These are phyloP conservation scores for Ganoderma lingzhi DNA, from an alignment of 1,284 basidiomycete species.

Conservation along the genomic window DNA sequence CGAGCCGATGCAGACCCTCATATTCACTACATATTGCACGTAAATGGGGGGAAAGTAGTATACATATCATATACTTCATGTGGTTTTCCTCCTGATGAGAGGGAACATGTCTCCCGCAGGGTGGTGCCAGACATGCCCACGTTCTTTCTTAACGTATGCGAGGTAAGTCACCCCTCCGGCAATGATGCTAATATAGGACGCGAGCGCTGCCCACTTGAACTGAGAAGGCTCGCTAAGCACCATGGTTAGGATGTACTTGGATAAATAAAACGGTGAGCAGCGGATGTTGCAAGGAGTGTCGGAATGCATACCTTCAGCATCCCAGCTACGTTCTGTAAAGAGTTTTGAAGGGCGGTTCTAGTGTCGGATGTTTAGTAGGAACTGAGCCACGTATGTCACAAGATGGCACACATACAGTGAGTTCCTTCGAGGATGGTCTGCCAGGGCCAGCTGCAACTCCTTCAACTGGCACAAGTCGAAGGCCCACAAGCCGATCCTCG, in stretches of 20 bases:
- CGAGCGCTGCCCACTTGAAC: constrained; percentile 41
- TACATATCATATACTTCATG: not conserved
- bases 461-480: constrained; percentile 61
- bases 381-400: not conserved
- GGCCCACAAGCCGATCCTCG: constrained; percentile 58
- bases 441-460: constrained; percentile 53
- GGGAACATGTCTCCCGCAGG: constrained; percentile 31
- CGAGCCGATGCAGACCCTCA: too few species aligned
- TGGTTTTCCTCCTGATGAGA: constrained; percentile 24
- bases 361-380: not conserved
- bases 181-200: constrained; percentile 39
- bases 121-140: constrained; percentile 40
- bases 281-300: not conserved
- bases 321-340: constrained; percentile 41
- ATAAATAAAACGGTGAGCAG: not conserved
- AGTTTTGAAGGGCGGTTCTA: constrained; percentile 14
- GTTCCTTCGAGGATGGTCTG: constrained; percentile 51
- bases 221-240: constrained; percentile 40
- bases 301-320: constrained; percentile 33
- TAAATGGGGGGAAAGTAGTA: too few species aligned
- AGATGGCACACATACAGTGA: constrained; percentile 36
- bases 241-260: constrained; percentile 40
- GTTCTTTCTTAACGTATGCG: constrained; percentile 38
- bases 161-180: constrained; percentile 38
- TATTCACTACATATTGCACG: too few species aligned